Base-by-base conservation (phyloP, 805 yeast species). In the Cyberlindnera misumaiensis region DNA sequence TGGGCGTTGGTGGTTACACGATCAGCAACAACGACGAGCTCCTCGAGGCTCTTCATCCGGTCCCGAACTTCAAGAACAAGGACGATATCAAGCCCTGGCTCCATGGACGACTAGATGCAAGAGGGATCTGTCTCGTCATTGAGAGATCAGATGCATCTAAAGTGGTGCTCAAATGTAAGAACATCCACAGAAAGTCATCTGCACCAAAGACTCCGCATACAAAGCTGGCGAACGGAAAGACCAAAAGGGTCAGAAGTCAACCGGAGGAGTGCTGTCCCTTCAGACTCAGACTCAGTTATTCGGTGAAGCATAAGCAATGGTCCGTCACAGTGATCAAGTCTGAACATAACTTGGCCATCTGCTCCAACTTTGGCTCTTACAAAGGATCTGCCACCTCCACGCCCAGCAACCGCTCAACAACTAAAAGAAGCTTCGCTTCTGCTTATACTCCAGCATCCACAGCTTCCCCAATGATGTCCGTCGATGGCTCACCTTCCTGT, bases 131-230 rank as follows among this genome's bases (percentile, higher is more conserved):
- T 14, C 36, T 55, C 30, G 63, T 59, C 6, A 56, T 60, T 43
- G 63, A 58, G 37, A 48, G 63, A 44, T 54, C 60, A 1, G 63
- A 58, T 36, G 44, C 52, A 3, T 44, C 57, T 13, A 57, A 58
- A 39, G 55, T 58, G 14, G 59, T 59, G 9, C 58, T 59, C 49
- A 56, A 59, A 37, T 58, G 63, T 41, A 58, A 57, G 45, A 53
- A 46, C 34, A 30, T 53, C n/a, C 53, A 51, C 38, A 52, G 53
- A 45, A 53, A 48, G 39, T 30, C 51, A 4, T 32, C 46, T 2
- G 35, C 46, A 2, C 43, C 52, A 27, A 48, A 46, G 32, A 7
- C 39, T n/a, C 24, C 42, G 15, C 36, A 40, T 14, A 32, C 44
- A 17, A 42, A 40, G 30, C 16, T 36, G 14, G 32, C 15, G 14